phyloP scores from a whole-genome alignment of 1,284 basidiomycete species.

The Ganoderma leucocontextum region DNA sequence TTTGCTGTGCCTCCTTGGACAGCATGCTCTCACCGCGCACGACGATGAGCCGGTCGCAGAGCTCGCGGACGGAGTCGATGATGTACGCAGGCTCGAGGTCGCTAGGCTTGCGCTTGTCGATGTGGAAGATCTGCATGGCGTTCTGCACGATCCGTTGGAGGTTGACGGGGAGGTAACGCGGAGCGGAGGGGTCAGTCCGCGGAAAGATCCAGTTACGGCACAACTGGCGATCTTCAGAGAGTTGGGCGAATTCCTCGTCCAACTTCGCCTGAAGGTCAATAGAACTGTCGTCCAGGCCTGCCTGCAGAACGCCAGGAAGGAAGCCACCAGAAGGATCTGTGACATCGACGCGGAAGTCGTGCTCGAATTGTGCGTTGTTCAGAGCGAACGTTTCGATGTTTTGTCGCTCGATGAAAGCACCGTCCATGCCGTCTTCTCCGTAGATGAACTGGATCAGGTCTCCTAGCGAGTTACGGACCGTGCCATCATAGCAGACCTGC shows the following conservation, averaged over 20 bases:
- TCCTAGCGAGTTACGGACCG: conserved; percentile 95
- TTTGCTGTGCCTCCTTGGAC: conserved; percentile 82
- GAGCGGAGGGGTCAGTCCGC: conserved; percentile 73
- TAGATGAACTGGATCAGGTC: conserved; percentile 98
- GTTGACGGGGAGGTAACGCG: conserved; percentile 92
- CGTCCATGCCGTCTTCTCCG: conserved; percentile 99
- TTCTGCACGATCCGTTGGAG: conserved; percentile 96
- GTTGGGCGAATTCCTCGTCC: conserved; percentile 87
- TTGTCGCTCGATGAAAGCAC: conserved; percentile 96
- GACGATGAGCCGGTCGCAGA: conserved; percentile 80
- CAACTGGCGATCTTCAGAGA: conserved; percentile 78
- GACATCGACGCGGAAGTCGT: conserved; percentile 93
- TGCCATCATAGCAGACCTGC: conserved; percentile 97
- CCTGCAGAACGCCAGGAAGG: conserved; percentile 83
- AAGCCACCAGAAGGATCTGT: conserved; percentile 84
- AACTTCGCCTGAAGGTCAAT: conserved; percentile 89
- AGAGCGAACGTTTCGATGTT: conserved; percentile 90
- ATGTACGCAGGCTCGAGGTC: conserved; percentile 93
- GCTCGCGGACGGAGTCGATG: conserved; percentile 78
- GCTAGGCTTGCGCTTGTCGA: conserved; percentile 92
- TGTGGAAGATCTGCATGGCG: conserved; percentile 96
- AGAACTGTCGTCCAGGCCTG: conserved; percentile 94
- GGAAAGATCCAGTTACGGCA: conserved; percentile 90
- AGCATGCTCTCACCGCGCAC: conserved; percentile 88
- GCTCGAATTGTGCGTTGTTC: conserved; percentile 86